phyloP scores from a whole-genome alignment of 768 basidiomycete genomes.

The Leccinum sublutescens region DNA sequence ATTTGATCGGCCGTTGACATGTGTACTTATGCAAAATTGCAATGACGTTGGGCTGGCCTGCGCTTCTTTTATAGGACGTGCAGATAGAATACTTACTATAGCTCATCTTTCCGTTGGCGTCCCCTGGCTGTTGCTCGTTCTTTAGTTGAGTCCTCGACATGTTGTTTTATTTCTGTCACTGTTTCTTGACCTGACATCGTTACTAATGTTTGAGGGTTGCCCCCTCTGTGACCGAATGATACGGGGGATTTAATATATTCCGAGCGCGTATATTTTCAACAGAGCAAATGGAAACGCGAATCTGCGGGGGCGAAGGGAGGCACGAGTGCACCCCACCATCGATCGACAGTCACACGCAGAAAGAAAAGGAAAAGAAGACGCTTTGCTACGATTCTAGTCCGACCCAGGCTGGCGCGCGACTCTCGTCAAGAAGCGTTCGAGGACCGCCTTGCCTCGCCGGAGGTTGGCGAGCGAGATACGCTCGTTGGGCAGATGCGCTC shows the following conservation, averaged over 20 bases:
- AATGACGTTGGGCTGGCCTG: neutral
- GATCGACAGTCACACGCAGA: neutral
- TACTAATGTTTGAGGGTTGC: neutral
- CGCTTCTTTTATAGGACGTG: neutral
- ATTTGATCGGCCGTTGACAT: slow-evolving; percentile 3
- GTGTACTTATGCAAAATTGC: slow-evolving; percentile 5
- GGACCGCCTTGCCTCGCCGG: slow-evolving; percentile 68
- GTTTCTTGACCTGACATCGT: neutral
- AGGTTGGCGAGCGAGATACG: slow-evolving; percentile 84
- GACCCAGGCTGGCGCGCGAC: slow-evolving; percentile 33
- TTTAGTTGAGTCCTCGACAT: neutral
- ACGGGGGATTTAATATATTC: neutral
- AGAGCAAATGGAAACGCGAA: neutral
- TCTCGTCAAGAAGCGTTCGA: slow-evolving; percentile 69
- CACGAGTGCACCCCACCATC: neutral
- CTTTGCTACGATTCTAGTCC: neutral
- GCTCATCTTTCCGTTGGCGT: neutral
- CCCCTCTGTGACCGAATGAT: neutral
- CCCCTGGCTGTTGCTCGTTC: neutral
- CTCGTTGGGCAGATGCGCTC: slow-evolving; percentile 93
- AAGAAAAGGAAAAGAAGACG: neutral
- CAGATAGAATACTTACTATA: slow-evolving; percentile 9
- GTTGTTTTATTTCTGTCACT: neutral
- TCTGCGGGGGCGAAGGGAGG: neutral
- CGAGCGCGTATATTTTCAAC: neutral